Conservation (phyloP, 768 basidiomycete species). For the Suillus occidentalis region DNA sequence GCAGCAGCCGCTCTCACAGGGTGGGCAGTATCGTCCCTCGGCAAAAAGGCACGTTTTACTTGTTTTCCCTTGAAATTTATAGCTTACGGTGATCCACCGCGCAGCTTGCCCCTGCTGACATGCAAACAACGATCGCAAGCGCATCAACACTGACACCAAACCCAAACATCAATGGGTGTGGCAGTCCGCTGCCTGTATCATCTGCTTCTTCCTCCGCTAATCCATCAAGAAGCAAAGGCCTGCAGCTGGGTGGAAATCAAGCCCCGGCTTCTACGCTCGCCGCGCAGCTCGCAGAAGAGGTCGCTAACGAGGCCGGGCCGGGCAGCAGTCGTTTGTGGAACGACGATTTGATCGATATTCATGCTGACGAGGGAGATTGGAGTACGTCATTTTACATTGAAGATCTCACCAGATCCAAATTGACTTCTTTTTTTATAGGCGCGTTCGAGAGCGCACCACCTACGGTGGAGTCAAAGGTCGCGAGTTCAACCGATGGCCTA, state of each 20-base stretch:
- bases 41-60: conserved; percentile 62
- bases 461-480: conserved; percentile 26
- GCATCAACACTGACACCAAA: conserved; percentile 45
- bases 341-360: conserved; percentile 88
- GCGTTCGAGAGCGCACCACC: conserved; percentile 68
- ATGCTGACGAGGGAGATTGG: conserved; percentile 94
- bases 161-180: conserved; percentile 25
- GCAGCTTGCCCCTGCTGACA: conserved; percentile 70
- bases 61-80: not conserved
- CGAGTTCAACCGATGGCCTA: conserved; percentile 21
- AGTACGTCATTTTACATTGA: conserved; percentile 49
- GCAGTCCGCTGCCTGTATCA: not conserved
- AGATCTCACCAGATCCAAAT: not conserved
- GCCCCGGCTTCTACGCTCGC: conserved; percentile 42
- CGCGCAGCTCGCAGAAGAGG: conserved; percentile 60
- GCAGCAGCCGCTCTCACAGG: conserved; percentile 91
- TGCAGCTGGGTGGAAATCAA: conserved; percentile 71
- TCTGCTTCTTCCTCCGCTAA: conserved; percentile 10
- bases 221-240: conserved; percentile 48
- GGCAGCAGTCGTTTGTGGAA: conserved; percentile 61
- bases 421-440: conserved; percentile 39
- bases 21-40: conserved; percentile 92
- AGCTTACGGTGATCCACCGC: not conserved
- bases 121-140: conserved; percentile 63
- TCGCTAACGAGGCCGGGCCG: conserved; percentile 33